Percentiles rank a stretch among this genome's conserved stretches.
Evolutionary conservation across 192 early-diverging fungal species (phyloP).

Genomic region (Chytriomyces hyalinus): DNA sequence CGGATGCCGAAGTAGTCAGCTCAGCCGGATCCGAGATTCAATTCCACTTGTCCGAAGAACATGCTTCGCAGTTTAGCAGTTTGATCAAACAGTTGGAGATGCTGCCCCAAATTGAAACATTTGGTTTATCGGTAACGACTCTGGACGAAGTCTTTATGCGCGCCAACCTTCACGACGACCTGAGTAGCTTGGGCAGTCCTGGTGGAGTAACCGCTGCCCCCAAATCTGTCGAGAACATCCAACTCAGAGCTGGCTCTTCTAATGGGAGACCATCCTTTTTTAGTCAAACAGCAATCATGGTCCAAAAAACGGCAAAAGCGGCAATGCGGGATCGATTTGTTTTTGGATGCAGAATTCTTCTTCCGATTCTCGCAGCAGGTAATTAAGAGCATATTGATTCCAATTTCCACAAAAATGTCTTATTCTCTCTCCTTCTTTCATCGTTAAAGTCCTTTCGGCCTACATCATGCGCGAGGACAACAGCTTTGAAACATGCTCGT

Average conservation of each 20-base stretch:
- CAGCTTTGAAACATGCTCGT: too few species aligned
- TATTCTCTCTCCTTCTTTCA: too few species aligned
- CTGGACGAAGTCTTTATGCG: slow-evolving; percentile 36
- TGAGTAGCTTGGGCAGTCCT: background rate
- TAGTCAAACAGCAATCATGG: background rate
- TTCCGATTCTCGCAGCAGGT: too few species aligned
- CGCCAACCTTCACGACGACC: background rate
- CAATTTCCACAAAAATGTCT: too few species aligned
- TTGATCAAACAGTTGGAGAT: background rate
- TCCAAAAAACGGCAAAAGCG: background rate
- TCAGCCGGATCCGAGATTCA: slow-evolving; percentile 13
- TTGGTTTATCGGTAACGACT: slow-evolving; percentile 15
- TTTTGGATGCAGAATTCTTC: too few species aligned
- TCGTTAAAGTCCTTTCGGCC: too few species aligned
- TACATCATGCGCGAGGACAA: too few species aligned
- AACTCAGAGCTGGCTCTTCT: too few species aligned
- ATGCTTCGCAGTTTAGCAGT: slow-evolving; percentile 1
- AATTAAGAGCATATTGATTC: too few species aligned
- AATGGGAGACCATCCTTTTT: background rate
- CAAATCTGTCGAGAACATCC: slow-evolving; percentile 24
- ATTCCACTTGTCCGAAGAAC: slow-evolving; percentile 7
- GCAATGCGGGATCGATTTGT: too few species aligned
- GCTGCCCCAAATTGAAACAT: background rate
- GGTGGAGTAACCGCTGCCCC: slow-evolving; percentile 33
- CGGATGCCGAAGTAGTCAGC: background rate